Evolutionary conservation across 176 grass and related monocot species (phyloP).

Genomic region (Triticum dicoccoides): DNA sequence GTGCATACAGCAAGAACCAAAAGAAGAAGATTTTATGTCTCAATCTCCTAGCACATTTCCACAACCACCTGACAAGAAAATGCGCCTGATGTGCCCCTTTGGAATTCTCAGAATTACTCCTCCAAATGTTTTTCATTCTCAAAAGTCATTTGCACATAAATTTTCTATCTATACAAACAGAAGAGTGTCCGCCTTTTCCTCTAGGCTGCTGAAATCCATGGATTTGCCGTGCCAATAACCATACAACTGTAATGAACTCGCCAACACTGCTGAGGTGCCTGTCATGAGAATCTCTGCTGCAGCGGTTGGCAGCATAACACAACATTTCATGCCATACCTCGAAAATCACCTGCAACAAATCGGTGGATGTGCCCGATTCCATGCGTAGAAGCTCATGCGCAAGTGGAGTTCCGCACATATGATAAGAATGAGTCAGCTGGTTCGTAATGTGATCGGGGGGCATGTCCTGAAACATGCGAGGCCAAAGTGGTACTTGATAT

Average conservation of each 20-base stretch:
- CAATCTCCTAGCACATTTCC: too few species aligned
- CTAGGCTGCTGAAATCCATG: background rate
- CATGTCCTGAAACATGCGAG: too few species aligned
- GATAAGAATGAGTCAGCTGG: background rate
- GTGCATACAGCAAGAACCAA: too few species aligned
- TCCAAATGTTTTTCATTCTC: too few species aligned
- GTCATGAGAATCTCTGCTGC: background rate
- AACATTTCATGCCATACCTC: background rate
- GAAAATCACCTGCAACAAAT: background rate
- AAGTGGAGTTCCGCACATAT: background rate
- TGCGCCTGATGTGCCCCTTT: too few species aligned
- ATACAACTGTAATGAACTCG: background rate
- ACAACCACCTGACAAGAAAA: too few species aligned
- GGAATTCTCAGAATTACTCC: too few species aligned
- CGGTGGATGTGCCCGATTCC: background rate
- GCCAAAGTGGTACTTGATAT: too few species aligned
- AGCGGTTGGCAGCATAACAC: background rate
- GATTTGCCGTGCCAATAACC: background rate
- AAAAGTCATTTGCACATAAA: too few species aligned
- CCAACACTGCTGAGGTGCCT: background rate
- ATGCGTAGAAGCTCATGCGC: background rate
- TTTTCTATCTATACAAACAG: too few species aligned
- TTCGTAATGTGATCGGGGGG: background rate
- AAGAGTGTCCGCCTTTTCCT: too few species aligned
- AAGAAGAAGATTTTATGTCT: too few species aligned